Percentiles rank a stretch among this genome's conserved stretches.
Conservation (phyloP, 768 basidiomycete species). For the Tylopilus felleus region DNA sequence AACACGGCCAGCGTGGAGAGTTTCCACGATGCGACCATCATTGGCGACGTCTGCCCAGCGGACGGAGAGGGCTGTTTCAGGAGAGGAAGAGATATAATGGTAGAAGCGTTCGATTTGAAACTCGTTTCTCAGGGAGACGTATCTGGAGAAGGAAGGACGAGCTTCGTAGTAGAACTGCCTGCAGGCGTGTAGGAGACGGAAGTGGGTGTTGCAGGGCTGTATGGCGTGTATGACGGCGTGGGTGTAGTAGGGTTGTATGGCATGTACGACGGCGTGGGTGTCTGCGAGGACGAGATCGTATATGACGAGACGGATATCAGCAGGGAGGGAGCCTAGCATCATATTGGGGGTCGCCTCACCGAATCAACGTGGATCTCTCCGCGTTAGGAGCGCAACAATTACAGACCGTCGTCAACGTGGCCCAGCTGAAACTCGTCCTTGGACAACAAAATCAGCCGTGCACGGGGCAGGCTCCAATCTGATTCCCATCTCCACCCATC, state of each 20-base stretch:
- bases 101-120: constrained; percentile 28
- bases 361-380: constrained; percentile 28
- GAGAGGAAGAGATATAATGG: background rate
- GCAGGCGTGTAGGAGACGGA: too few relatives aligned
- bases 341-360: too few relatives aligned
- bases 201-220: too few relatives aligned
- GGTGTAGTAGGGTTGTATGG: too few relatives aligned
- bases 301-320: too few relatives aligned
- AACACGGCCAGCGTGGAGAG: constrained; percentile 24
- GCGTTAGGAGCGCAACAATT: constrained; percentile 31
- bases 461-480: constrained; percentile 7
- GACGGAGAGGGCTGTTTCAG: constrained; percentile 22
- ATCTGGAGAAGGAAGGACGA: constrained; percentile 22
- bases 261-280: constrained; percentile 6
- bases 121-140: constrained; percentile 39
- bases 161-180: too few relatives aligned
- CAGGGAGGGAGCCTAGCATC: constrained; percentile 3
- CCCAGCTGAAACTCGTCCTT: constrained; percentile 29
- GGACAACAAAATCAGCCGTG: constrained; percentile 33
- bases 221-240: too few relatives aligned
- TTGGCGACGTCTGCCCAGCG: constrained; percentile 38
- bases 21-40: constrained; percentile 30
- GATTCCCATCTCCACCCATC: constrained; percentile 14
- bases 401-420: constrained; percentile 23
- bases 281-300: constrained; percentile 14